Base-by-base conservation (phyloP, 2,329 filamentous ascomycete species). In the Aspergillus pseudoglaucus region DNA sequence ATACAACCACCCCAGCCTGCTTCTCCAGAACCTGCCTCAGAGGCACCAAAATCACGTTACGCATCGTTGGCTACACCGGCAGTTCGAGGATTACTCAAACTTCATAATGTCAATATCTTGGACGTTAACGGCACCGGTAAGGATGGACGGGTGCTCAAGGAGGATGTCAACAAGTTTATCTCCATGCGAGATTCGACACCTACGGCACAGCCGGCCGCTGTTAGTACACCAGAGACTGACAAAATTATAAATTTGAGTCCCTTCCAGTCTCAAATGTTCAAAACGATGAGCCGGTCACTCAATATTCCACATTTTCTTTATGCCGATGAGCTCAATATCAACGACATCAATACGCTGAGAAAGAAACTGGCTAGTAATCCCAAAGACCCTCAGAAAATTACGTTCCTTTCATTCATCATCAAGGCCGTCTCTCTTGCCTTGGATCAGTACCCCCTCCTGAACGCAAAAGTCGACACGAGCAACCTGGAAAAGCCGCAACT, bases 291-390 rank as follows among this genome's bases (percentile, higher is more conserved):
- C 12, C 83, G 83, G 49, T 96, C 91, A 2, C 79, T 98, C 53
- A 81, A 72, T 44, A 97, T 96, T 59, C 93, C 93, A 0, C 93
- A 97, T 70, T 96, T 98, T 71, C 81, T 97, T 51, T 98, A 95
- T 72, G 86, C 89, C 35, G 90, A 95, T 69, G 88, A 91, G 64
- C 76, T 95, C 44, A 87, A 94, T 71, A 85, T 96, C 66, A 84
- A 86, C 39, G 75, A 79, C 35, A 79, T 98, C 4, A 82, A 83
- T 49, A 71, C 79, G 43, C 77, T 96, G 45, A 87, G 93, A 42
- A 75, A 76, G 53, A 84, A 82, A 42, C 79, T 96, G 49, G 95
- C 95, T 70, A 77, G 77, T n/a, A 74, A 70, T 39, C 54, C 61
- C 44, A 54, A 63, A 57, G 59, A 66, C 38, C 67, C 82, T 10